Base-by-base conservation (phyloP, 148 eudicot genomes). In the Drosera capensis region DNA sequence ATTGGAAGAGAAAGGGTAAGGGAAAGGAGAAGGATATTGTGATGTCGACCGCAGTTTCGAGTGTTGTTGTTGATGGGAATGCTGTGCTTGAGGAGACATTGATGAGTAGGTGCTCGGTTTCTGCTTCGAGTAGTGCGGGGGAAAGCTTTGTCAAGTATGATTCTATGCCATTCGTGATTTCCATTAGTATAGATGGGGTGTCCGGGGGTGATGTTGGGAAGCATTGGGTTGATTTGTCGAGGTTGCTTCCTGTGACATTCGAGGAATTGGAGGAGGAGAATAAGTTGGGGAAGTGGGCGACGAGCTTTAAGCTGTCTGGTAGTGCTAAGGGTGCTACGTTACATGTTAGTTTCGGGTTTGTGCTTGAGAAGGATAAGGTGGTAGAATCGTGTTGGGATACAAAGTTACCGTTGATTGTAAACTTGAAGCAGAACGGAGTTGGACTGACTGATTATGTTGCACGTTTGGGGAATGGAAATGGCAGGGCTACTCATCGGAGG, bases 201-300 rank as follows among this genome's bases (percentile, higher is more conserved):
- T 66, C 64, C 51, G 64, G 63, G 19, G 40, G 70, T 36, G 77
- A 78, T 58, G 44, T 80, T 55, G 86, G 95, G 58, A 80, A 72
- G 71, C 92, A 80, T 57, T 72, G 80, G 71, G 46, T 85, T 50
- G 92, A 85, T 60, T 66, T 85, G 29, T 75, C 95, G 7, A 78
- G 82, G 67, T 66, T 85, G 74, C 90, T 85, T 68, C 95, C 95
- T 29, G 72, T 85, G 54, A 73, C 75, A 7, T 25, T 78, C 51
- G 86, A 73, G 62, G 95, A 80, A 46, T 77, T 85, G 38, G 82
- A 69, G 57, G 74, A 69, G 40, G 74, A 71, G 29, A 77, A 59
- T 29, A 68, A 77, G 55, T 71, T 73, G 2, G 90, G 95, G 20
- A 74, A 68, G 63, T 85, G 95, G 95, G 65, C 83, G 2, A 79